Evolutionary conservation across 2,329 filamentous ascomycete species (phyloP).

Genomic region (Beauveria sp.): DNA sequence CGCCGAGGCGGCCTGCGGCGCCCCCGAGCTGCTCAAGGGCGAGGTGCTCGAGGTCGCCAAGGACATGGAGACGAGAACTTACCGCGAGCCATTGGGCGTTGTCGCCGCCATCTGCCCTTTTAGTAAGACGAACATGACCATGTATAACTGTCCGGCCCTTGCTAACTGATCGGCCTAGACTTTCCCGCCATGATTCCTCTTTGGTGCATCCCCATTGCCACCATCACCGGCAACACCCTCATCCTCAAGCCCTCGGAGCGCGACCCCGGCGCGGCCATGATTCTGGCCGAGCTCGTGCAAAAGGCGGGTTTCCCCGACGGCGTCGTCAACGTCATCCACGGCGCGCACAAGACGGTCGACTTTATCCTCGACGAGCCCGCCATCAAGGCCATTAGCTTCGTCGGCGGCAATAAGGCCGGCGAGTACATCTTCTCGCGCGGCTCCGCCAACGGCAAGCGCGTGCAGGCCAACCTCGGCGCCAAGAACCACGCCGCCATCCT

Average conservation of each 20-base stretch:
- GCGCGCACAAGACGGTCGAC: slow-evolving; percentile 71
- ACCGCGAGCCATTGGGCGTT: slow-evolving; percentile 74
- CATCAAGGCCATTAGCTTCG: slow-evolving; percentile 83
- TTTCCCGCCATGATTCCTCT: slow-evolving; percentile 89
- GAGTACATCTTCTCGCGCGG: slow-evolving; percentile 78
- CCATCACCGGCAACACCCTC: slow-evolving; percentile 78
- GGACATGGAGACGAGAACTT: slow-evolving; percentile 83
- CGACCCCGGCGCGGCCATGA: slow-evolving; percentile 78
- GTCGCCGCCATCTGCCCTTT: slow-evolving; percentile 77
- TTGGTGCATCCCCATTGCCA: slow-evolving; percentile 84
- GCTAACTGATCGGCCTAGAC: slow-evolving; percentile 40
- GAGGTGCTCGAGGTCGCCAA: slow-evolving; percentile 82
- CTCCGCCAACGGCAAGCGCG: slow-evolving; percentile 79
- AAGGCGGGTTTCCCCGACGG: slow-evolving; percentile 77
- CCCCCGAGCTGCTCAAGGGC: slow-evolving; percentile 74
- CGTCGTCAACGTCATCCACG: slow-evolving; percentile 78
- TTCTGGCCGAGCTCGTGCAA: slow-evolving; percentile 69
- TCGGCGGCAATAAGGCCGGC: slow-evolving; percentile 79
- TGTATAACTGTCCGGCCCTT: neutral
- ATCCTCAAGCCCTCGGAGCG: slow-evolving; percentile 83
- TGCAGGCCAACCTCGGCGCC: slow-evolving; percentile 79
- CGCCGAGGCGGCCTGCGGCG: slow-evolving; percentile 73
- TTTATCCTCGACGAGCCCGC: slow-evolving; percentile 79
- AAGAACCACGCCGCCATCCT: slow-evolving; percentile 85
- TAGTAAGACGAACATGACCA: slow-evolving; percentile 46